Evolutionary conservation across 495 filamentous ascomycete species (phyloP).

Genomic region (Polyplosphaeria fusca): DNA sequence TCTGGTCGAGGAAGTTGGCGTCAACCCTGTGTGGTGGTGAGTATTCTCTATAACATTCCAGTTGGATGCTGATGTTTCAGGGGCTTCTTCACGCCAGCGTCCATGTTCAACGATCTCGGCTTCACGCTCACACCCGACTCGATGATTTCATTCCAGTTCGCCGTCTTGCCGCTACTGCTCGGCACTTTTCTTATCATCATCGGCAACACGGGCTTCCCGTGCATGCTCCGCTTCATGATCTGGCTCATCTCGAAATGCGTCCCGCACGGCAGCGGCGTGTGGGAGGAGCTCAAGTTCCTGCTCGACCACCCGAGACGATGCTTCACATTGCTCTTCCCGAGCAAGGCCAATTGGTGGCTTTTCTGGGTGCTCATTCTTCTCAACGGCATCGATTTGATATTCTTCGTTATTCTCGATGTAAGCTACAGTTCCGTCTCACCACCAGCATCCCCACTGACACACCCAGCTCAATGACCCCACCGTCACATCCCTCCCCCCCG

Average conservation of each 20-base stretch:
- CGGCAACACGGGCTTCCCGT: constrained; percentile 91
- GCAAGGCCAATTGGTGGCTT: constrained; percentile 91
- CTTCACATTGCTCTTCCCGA: constrained; percentile 89
- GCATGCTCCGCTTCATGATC: constrained; percentile 86
- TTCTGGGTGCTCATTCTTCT: constrained; percentile 79
- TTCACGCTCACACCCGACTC: constrained; percentile 88
- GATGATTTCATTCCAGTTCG: constrained; percentile 79
- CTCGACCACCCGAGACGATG: constrained; percentile 92
- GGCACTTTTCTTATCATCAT: constrained; percentile 81
- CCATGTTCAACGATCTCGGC: constrained; percentile 80
- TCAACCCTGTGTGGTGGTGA: constrained; percentile 77
- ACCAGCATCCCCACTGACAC: constrained; percentile 3
- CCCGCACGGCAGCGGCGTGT: constrained; percentile 60
- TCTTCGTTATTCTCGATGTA: constrained; percentile 88
- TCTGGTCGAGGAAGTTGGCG: constrained; percentile 58
- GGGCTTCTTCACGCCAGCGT: constrained; percentile 78
- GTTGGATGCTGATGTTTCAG: constrained; percentile 35
- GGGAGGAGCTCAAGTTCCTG: constrained; percentile 85
- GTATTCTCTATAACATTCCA: no score
- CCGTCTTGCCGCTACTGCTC: constrained; percentile 69
- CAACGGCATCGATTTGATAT: constrained; percentile 78
- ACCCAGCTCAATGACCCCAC: constrained; percentile 62
- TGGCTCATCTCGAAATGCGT: constrained; percentile 65
- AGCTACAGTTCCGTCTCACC: constrained; percentile 42
- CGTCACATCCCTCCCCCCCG: constrained; percentile 59